Base-by-base conservation (phyloP, 257 asterid species). In the Forsythia viridissima region DNA sequence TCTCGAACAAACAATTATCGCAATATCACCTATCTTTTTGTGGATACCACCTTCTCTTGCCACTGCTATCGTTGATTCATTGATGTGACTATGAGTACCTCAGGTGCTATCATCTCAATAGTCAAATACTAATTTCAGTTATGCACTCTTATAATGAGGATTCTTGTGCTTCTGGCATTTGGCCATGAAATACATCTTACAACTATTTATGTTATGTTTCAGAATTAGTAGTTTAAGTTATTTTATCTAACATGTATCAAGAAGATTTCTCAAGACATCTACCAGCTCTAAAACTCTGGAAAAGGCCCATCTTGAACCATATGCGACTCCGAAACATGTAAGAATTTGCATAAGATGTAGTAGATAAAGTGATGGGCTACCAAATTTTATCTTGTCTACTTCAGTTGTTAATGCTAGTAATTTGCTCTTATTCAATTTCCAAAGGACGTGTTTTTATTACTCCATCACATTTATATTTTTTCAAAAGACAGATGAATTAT, bases 301-400 rank as follows among this genome's bases (percentile, higher is more conserved):
- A 73, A 96, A 96, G 92, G 99, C 98, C 84, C 99, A 98, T 74
- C 88, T 96, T 77, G 99, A 96, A 88, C 99, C 99, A 72, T 96
- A 96, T 75, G 99, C 98, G 15, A 89, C 94, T 61, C 93, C 89
- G 61, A 96, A 96, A 86, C 89, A 96, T 84, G 99, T 93, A 90
- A 87, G 92, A 44, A 21, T 78, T 67, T 55, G 51, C 74, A 51
- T 11, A 73, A 51, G 41, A 70, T 71, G 66, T 73, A 69, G 72
- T 40, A 65, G 42, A 38, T 71, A 48, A 55, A 39, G 78, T 39
- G 67, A 69, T 43, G 11, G 77, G 21, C 74, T 69, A 59, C 79
- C 72, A 52, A 40, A 37, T 70, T 78, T 73, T 59, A 63, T 16
- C 4, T 52, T 55, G 42, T 34, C 37, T 42, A 70, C 72, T 79